Conservation (phyloP, 164 flowering plant genomes). For the Tetrastigma voinierianum region DNA sequence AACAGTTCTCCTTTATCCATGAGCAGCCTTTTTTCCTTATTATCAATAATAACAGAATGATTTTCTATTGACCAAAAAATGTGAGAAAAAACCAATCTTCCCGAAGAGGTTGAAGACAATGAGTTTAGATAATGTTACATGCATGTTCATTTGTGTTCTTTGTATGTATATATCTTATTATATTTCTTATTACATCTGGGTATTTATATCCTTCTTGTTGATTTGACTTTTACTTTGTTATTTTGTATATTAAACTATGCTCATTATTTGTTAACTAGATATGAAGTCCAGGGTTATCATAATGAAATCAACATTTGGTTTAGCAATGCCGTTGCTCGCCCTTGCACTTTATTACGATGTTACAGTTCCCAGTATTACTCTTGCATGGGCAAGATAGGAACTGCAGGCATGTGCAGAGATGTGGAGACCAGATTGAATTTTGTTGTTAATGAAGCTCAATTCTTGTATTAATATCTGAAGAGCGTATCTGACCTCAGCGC, state of each 20-base stretch:
- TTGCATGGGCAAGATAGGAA: slow-evolving; percentile 23
- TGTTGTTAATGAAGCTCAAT: slow-evolving; percentile 88
- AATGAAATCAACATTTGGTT: slow-evolving; percentile 73
- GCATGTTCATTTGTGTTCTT: too few species aligned
- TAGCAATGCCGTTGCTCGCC: slow-evolving; percentile 74
- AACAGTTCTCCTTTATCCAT: too few species aligned
- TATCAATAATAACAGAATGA: too few species aligned
- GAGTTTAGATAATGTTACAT: too few species aligned
- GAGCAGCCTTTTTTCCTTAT: too few species aligned
- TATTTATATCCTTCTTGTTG: too few species aligned
- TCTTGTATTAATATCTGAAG: slow-evolving; percentile 81
- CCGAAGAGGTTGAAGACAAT: too few species aligned
- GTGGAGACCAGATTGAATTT: slow-evolving; percentile 53
- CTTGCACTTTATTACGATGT: slow-evolving; percentile 64
- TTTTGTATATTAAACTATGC: not conserved
- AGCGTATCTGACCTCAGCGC: slow-evolving; percentile 82
- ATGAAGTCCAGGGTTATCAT: slow-evolving; percentile 53
- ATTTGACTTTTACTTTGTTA: not conserved
- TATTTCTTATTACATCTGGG: too few species aligned
- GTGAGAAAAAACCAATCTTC: too few species aligned
- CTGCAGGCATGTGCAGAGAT: slow-evolving; percentile 55
- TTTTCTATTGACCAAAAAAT: too few species aligned
- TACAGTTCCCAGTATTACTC: slow-evolving; percentile 24
- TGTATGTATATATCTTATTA: too few species aligned
- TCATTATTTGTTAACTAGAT: slow-evolving; percentile 35